These are phyloP conservation scores for Rasamsonia emersonii DNA, from an alignment of 2,329 filamentous ascomycete species.

Conservation along the genomic window DNA sequence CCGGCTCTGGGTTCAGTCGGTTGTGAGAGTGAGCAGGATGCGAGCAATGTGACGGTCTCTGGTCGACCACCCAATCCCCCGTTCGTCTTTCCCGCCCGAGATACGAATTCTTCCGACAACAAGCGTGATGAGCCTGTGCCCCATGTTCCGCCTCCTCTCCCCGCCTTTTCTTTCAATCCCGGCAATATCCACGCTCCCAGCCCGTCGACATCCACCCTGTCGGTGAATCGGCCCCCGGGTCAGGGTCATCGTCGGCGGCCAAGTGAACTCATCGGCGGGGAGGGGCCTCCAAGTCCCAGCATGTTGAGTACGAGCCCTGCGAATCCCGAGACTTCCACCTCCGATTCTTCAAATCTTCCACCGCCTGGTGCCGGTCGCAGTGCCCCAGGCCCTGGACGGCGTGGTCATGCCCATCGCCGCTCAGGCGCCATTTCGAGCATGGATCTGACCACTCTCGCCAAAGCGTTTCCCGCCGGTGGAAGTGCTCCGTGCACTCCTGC, in stretches of 20 bases:
- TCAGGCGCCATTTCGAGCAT: constrained; percentile 76
- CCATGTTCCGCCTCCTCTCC: constrained; percentile 27
- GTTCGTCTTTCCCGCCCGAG: constrained; percentile 53
- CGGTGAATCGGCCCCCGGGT: constrained; percentile 44
- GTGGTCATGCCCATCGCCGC: constrained; percentile 71
- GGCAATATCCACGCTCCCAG: constrained; percentile 30
- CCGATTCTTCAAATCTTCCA: constrained; percentile 13
- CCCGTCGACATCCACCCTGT: constrained; percentile 45
- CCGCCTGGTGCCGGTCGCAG: constrained; percentile 27
- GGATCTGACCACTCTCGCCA: constrained; percentile 55
- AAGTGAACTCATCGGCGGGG: constrained; percentile 77
- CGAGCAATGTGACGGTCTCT: constrained; percentile 19
- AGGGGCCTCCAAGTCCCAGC: constrained; percentile 43
- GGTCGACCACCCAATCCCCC: constrained; percentile 49
- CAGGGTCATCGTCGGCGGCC: constrained; percentile 64
- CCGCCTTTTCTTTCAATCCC: constrained; percentile 31
- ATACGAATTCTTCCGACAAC: constrained; percentile 41
- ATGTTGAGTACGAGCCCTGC: constrained; percentile 49
- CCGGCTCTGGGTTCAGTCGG: no score
- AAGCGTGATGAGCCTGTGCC: constrained; percentile 41
- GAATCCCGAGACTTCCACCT: constrained; percentile 3
- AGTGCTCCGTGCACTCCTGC: constrained; percentile 51
- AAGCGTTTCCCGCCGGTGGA: constrained; percentile 38
- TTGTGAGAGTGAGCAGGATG: constrained; percentile 12
- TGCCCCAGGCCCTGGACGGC: constrained; percentile 45